Evolutionary conservation across 257 asterid genomes (phyloP).

Genomic region (Catharanthus roseus): DNA sequence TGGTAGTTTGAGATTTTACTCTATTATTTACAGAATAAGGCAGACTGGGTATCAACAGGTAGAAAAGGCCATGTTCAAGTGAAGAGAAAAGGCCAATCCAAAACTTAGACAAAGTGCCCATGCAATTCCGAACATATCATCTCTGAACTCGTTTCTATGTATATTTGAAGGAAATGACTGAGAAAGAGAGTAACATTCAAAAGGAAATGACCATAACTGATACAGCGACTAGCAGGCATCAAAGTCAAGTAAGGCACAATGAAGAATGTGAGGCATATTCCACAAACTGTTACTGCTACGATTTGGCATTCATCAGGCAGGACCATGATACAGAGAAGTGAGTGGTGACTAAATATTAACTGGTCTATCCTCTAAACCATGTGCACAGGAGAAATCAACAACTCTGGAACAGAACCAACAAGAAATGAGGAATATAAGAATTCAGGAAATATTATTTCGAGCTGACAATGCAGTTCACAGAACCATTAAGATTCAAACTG

Average conservation of each 20-base stretch:
- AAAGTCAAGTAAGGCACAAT: background rate
- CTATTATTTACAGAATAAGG: no score
- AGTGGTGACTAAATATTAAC: no score
- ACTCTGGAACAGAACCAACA: background rate
- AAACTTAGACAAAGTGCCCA: background rate
- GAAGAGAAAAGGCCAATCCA: background rate
- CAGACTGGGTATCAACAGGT: no score
- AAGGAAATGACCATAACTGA: background rate
- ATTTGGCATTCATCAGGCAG: no score
- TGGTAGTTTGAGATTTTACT: background rate
- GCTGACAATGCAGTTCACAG: background rate
- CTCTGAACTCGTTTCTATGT: background rate
- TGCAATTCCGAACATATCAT: background rate
- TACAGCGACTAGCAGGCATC: background rate
- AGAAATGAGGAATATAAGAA: background rate
- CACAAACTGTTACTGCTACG: background rate
- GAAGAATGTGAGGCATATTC: background rate
- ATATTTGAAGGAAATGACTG: background rate
- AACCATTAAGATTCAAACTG: background rate
- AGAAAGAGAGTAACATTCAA: background rate
- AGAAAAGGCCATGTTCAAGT: no score
- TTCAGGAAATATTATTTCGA: background rate
- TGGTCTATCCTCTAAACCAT: no score
- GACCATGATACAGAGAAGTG: no score
- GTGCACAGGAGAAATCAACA: background rate